Conservation (phyloP, 2,329 filamentous ascomycete species). For the Pleomassaria siparia region DNA sequence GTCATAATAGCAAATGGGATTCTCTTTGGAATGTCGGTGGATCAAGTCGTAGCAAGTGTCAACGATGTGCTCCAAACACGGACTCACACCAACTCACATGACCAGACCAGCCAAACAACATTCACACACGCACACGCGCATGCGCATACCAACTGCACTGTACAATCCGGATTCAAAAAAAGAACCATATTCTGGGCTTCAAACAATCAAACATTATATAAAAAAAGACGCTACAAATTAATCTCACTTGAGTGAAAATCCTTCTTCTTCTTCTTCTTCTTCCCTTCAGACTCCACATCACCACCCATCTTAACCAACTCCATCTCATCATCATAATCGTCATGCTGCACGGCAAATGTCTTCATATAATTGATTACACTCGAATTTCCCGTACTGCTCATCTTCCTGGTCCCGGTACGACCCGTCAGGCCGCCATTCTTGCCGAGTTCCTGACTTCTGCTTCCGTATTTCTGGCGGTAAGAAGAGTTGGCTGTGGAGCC, state of each 20-base stretch:
- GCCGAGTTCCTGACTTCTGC: constrained; percentile 5
- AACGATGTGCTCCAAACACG: too few relatives aligned
- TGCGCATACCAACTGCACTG: too few relatives aligned
- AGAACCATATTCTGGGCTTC: too few relatives aligned
- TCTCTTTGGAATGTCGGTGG: too few relatives aligned
- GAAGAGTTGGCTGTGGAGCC: constrained; percentile 30
- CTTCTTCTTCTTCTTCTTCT: constrained; percentile 11
- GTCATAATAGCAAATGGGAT: too few relatives aligned
- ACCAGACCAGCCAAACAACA: too few relatives aligned
- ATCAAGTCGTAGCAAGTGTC: too few relatives aligned
- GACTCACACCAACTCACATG: too few relatives aligned
- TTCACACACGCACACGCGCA: too few relatives aligned
- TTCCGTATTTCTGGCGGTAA: constrained; percentile 25
- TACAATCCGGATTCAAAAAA: too few relatives aligned
- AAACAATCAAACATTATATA: too few relatives aligned
- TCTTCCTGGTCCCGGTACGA: background rate
- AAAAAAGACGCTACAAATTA: constrained; percentile 13
- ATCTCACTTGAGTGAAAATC: constrained; percentile 16
- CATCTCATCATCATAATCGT: constrained; percentile 18
- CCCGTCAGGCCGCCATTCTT: constrained; percentile 2
- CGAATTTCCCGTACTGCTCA: background rate
- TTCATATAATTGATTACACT: constrained; percentile 18
- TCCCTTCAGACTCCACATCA: constrained; percentile 15
- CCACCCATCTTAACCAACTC: constrained; percentile 21
- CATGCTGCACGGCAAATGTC: constrained; percentile 21